Evolutionary conservation across 1,284 basidiomycete genomes (phyloP), one percentile per base, ranked within the genome.

Genomic region (Irpex rosettiformis): DNA sequence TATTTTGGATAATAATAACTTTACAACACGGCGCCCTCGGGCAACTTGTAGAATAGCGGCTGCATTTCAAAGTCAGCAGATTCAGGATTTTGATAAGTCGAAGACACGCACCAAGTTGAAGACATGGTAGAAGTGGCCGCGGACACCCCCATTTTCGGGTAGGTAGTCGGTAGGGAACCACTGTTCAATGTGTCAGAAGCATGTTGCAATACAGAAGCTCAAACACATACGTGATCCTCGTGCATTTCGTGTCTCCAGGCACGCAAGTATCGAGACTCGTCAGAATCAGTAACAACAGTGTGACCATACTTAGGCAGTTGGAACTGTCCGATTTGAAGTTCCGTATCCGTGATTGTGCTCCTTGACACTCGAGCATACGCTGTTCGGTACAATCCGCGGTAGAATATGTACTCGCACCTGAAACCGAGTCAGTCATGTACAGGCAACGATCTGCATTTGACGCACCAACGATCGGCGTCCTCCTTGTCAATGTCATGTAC

Each of bases 331-430:
- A 94, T 84, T 73, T 92, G 88, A 51, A 88, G 75, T 65, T 91
- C 88, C 3, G 88, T 91, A 64, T 90, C 88, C 28, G 88, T 91
- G 59, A 90, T 84, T 18, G 81, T 84, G 33, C 86, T 85, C 8
- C 86, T 80, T 5, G 88, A 90, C 49, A 91, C 71, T 27, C 88
- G 82, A 3, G 84, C 86, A 66, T 90, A 90, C n/a, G 84, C 79
- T 2, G 91, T 89, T 24, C 91, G 81, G 75, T 93, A 91, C 28
- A 94, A 67, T 1, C 89, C 89, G 18, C 92, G 82, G 72, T 93
- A 96, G 24, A 93, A 76, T 52, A 96, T 91, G 67, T 95, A 95
- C 77, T 95, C 89, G 74, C 93, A 94, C 89, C 90, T 89, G 58
- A 64, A n/a, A 4, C 5, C 11, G 27, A 57, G 58, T 64, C 64